phyloP scores from a whole-genome alignment of 192 early-diverging fungal species.

The Spinellus fusiger region DNA sequence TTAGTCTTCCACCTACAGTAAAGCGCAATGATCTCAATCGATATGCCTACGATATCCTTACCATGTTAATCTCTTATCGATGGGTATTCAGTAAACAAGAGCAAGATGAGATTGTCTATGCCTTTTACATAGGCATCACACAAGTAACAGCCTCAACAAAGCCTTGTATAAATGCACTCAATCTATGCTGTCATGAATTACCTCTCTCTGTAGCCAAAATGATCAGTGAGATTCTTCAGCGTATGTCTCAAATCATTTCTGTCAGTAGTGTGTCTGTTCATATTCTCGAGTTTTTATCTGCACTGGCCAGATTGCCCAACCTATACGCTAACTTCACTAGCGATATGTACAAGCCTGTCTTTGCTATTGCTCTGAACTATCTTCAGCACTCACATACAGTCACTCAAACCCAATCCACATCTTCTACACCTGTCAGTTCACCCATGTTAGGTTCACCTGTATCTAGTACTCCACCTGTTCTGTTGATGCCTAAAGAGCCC shows the following conservation, averaged over 20 bases:
- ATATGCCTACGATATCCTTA: slow-evolving; percentile 54
- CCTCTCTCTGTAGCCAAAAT: slow-evolving; percentile 70
- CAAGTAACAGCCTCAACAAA: slow-evolving; percentile 64
- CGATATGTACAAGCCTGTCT: slow-evolving; percentile 77
- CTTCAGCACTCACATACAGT: slow-evolving; percentile 55
- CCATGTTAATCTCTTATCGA: slow-evolving; percentile 61
- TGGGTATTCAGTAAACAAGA: slow-evolving; percentile 59
- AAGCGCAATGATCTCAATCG: slow-evolving; percentile 67
- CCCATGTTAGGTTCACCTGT: slow-evolving; percentile 2
- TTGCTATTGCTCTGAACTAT: slow-evolving; percentile 88
- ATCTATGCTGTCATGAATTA: slow-evolving; percentile 74
- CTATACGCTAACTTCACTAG: slow-evolving; percentile 78
- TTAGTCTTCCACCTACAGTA: slow-evolving; percentile 45
- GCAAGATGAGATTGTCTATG: slow-evolving; percentile 63
- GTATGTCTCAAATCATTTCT: slow-evolving; percentile 81
- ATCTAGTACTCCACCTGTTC: slow-evolving; percentile 8
- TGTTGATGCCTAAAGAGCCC: slow-evolving; percentile 11
- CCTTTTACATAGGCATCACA: slow-evolving; percentile 71
- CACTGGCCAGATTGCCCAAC: slow-evolving; percentile 70
- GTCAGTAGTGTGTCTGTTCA: slow-evolving; percentile 70
- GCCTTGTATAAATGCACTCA: slow-evolving; percentile 77
- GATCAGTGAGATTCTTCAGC: slow-evolving; percentile 60
- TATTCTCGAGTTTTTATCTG: slow-evolving; percentile 89
- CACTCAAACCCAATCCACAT: slow-evolving; percentile 13
- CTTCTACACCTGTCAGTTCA: slow-evolving; percentile 14